Evolutionary conservation across 2,329 filamentous ascomycete species (phyloP), one percentile per base, ranked within the genome.

Genomic region (Stemphylium vesicarium): DNA sequence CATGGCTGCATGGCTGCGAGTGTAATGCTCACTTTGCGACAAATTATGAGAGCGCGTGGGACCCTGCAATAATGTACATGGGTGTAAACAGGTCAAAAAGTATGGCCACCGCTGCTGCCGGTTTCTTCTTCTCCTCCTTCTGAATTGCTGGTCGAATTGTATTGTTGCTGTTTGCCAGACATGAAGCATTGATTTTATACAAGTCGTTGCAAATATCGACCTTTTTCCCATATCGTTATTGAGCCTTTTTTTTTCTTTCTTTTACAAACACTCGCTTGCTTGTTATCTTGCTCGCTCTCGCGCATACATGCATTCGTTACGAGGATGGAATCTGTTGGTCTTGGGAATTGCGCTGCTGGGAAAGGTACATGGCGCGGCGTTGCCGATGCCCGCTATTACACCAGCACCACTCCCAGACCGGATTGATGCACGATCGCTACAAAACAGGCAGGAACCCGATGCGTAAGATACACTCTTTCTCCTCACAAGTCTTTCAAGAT

Each of bases 361-460:
- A 37, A 37, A 56, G 37, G 64, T 55, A 45, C 33, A 57, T 49
- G 37, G 50, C n/a, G 62, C 44, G 18, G 60, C 44, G 4, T 48
- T 58, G 32, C 59, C 63, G 15, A 50, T 56, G 18, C 65, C 71
- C 29, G 53, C 50, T 20, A 68, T 73, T 43, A 74, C 72, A 35
- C 65, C 66, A 13, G 71, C 67, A 37, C 72, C 73, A 20, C 59
- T 43, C 16, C 29, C 35, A 15, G 43, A 45, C 12, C 47, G 53
- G 13, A 37, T 56, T 18, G 50, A 56, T 45, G 18, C 52, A 51
- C 53, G 60, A 53, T 52, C 45, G 16, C 33, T 64, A 35, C 39
- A 53, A 12, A 46, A 57, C 29, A 67, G 69, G 47, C 60, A 72
- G 32, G 58, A 60, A 50, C 67, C 66, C 29, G 65, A 75, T 68